phyloP scores from a whole-genome alignment of 2,329 filamentous ascomycete species.

The Metarhizium guizhouense region DNA sequence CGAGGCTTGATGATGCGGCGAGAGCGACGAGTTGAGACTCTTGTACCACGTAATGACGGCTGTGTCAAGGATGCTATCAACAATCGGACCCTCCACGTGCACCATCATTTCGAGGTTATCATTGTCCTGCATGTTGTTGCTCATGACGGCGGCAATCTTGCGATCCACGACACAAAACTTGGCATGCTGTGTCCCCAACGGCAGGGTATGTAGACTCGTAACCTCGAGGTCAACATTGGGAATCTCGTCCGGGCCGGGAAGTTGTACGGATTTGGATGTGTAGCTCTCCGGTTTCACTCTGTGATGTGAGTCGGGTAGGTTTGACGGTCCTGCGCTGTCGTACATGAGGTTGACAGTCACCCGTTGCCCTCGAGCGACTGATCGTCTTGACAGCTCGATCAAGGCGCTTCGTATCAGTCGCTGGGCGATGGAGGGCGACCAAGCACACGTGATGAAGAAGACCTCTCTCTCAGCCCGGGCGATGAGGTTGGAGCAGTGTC shows the following conservation, averaged over 20 bases:
- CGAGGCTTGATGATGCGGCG: constrained; percentile 2
- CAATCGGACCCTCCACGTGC: constrained; percentile 66
- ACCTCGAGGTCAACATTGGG: constrained; percentile 65
- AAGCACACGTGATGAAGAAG: constrained; percentile 67
- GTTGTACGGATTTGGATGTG: constrained; percentile 43
- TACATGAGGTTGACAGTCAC: constrained; percentile 68
- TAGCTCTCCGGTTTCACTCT: constrained; percentile 49
- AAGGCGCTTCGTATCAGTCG: constrained; percentile 60
- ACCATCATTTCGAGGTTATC: constrained; percentile 77
- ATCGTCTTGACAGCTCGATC: constrained; percentile 57
- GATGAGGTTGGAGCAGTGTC: constrained; percentile 71
- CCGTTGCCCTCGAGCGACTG: constrained; percentile 44
- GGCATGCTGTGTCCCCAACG: constrained; percentile 66
- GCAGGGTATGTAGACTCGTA: constrained; percentile 60
- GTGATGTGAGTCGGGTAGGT: constrained; percentile 58
- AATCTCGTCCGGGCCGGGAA: constrained; percentile 57
- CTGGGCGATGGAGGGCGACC: constrained; percentile 61
- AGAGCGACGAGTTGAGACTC: constrained; percentile 25
- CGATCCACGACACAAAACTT: constrained; percentile 75
- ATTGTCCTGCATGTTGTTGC: constrained; percentile 73
- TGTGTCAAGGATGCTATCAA: constrained; percentile 67
- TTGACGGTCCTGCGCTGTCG: constrained; percentile 58
- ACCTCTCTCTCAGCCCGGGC: constrained; percentile 64
- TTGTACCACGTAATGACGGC: constrained; percentile 66
- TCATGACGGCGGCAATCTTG: constrained; percentile 60